Percentiles rank a stretch among this genome's conserved stretches.
phyloP scores from a whole-genome alignment of 2,329 filamentous ascomycete genomes.

The Nothophaeocryptopus gaeumannii region DNA sequence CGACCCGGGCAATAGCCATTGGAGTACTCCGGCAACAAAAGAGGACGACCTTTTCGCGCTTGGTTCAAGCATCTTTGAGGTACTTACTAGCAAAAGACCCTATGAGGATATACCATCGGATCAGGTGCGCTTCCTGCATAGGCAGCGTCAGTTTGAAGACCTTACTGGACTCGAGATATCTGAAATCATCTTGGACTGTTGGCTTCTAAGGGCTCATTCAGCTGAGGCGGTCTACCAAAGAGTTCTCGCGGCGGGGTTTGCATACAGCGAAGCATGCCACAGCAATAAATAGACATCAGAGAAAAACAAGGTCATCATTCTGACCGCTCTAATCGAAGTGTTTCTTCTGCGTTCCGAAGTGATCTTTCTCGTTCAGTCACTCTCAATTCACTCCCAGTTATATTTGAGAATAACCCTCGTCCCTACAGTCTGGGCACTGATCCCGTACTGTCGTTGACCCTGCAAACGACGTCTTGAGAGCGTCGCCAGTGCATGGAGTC shows the following conservation, averaged over 20 bases:
- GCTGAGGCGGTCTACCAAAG: conserved; percentile 1
- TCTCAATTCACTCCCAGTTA: neutral
- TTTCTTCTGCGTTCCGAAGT: neutral
- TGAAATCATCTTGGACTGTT: neutral
- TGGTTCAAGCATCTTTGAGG: conserved; percentile 5
- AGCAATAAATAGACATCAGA: neutral
- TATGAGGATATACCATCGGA: neutral
- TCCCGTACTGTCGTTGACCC: neutral
- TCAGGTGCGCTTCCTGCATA: neutral
- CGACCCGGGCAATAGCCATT: neutral
- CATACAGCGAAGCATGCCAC: neutral
- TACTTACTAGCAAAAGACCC: conserved; percentile 1
- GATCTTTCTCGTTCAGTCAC: neutral
- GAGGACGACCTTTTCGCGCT: conserved; percentile 5
- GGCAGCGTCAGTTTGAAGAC: neutral
- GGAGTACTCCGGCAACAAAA: neutral
- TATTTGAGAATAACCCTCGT: conserved; percentile 1
- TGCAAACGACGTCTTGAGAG: neutral
- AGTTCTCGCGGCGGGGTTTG: neutral
- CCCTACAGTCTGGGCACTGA: neutral
- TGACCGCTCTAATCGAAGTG: conserved; percentile 1
- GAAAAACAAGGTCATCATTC: neutral
- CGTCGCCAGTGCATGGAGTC: too few relatives aligned
- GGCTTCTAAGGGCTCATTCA: conserved; percentile 2
- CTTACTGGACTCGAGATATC: conserved; percentile 3